These are phyloP conservation scores for Panicum hallii DNA, from an alignment of 202 grass and related monocot genomes.

Conservation along the genomic window DNA sequence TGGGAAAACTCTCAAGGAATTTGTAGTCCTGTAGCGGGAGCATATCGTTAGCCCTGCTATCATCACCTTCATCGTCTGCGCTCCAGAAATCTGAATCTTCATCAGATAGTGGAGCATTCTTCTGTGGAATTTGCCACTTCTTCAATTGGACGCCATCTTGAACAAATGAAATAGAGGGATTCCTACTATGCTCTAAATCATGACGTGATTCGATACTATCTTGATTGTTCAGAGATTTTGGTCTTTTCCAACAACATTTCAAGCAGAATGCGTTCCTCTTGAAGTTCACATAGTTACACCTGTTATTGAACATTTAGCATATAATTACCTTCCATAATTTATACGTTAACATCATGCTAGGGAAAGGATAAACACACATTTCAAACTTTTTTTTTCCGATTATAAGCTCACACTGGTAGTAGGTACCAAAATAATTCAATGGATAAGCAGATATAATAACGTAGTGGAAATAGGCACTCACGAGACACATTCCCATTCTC, in stretches of 20 bases:
- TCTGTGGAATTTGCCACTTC: conserved; percentile 37
- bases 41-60: neutral
- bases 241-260: conserved; percentile 89
- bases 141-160: conserved; percentile 49
- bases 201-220: conserved; percentile 39
- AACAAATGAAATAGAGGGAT: conserved; percentile 69
- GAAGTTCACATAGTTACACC: conserved; percentile 97
- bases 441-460: conserved; percentile 17
- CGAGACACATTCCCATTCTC: conserved; percentile 95
- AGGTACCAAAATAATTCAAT: conserved; percentile 32
- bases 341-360: conserved; percentile 3
- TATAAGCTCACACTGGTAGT: neutral
- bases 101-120: conserved; percentile 36
- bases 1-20: conserved; percentile 75
- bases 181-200: conserved; percentile 50
- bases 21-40: conserved; percentile 28
- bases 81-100: conserved; percentile 71
- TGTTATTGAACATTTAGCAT: conserved; percentile 45
- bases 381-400: neutral
- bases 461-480: conserved; percentile 52
- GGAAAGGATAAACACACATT: conserved; percentile 12
- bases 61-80: conserved; percentile 38
- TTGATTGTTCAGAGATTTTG: conserved; percentile 77
- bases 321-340: conserved; percentile 32
- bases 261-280: conserved; percentile 80